Conservation (phyloP, 2,329 filamentous ascomycete genomes). For the Hortaea werneckii region DNA sequence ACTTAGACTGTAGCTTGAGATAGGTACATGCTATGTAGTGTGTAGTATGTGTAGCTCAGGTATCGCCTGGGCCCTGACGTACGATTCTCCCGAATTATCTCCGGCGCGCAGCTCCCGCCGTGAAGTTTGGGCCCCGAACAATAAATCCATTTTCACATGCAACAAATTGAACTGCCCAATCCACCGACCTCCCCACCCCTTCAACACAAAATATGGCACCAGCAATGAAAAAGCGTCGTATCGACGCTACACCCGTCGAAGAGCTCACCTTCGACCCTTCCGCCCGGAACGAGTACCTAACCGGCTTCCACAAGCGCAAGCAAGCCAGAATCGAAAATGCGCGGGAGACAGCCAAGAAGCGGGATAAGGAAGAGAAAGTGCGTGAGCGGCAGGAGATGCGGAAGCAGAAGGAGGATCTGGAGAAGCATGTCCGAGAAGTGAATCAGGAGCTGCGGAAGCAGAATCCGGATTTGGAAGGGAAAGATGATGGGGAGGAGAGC, state of each 20-base stretch:
- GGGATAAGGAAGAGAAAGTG: conserved; percentile 67
- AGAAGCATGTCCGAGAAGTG: conserved; percentile 70
- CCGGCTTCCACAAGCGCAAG: conserved; percentile 95
- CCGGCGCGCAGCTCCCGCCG: no score
- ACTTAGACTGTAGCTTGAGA: no score
- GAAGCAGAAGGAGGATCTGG: conserved; percentile 69
- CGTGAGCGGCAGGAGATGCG: conserved; percentile 69
- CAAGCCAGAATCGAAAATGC: conserved; percentile 73
- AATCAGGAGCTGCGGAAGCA: conserved; percentile 59
- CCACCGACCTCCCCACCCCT: no score
- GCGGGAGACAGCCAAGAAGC: conserved; percentile 68
- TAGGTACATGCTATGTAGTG: background rate
- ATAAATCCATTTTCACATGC: no score
- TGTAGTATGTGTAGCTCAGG: background rate
- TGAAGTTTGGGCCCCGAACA: no score
- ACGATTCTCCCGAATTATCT: no score
- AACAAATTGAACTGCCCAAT: no score
- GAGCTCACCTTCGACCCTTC: conserved; percentile 77
- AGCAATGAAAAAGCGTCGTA: conserved; percentile 52
- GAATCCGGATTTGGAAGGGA: conserved; percentile 23
- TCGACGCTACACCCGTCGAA: conserved; percentile 53
- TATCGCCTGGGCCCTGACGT: no score
- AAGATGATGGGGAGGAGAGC: conserved; percentile 20
- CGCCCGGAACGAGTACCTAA: conserved; percentile 77
- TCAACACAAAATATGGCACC: conserved; percentile 31